Evolutionary conservation across 805 yeast species (phyloP).

Genomic region (Kuraishia piskuri): DNA sequence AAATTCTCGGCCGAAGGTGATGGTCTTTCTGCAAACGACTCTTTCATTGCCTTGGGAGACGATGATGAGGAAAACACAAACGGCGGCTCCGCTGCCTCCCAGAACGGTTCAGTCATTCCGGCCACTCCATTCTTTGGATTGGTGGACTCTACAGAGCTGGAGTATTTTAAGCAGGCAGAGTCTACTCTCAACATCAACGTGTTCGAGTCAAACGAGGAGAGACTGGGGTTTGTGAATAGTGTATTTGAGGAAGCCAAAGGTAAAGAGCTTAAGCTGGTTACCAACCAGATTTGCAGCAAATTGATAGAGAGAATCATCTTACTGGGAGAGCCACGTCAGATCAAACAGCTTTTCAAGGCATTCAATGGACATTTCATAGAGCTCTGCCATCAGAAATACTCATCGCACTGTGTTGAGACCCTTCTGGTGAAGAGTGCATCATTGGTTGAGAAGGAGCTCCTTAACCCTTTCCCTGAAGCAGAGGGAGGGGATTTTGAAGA

Average conservation of each 20-base stretch:
- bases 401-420: slow-evolving; percentile 92
- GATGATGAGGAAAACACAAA: slow-evolving; percentile 1
- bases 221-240: slow-evolving; percentile 60
- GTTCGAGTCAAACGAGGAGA: slow-evolving; percentile 67
- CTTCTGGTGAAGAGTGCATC: slow-evolving; percentile 68
- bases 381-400: slow-evolving; percentile 77
- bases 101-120: slow-evolving; percentile 3
- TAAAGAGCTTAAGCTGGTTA: slow-evolving; percentile 84
- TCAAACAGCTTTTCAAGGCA: slow-evolving; percentile 54
- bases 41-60: slow-evolving; percentile 2
- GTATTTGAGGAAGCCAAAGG: slow-evolving; percentile 82
- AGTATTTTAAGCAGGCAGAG: slow-evolving; percentile 91
- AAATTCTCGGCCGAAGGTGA: not conserved
- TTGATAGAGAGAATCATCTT: slow-evolving; percentile 81
- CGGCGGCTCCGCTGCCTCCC: not conserved
- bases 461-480: slow-evolving; percentile 31
- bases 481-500: slow-evolving; percentile 24
- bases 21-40: slow-evolving; percentile 2
- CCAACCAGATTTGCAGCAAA: slow-evolving; percentile 92
- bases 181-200: slow-evolving; percentile 75
- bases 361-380: slow-evolving; percentile 71
- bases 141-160: slow-evolving; percentile 75
- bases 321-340: slow-evolving; percentile 52
- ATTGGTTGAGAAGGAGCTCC: slow-evolving; percentile 62
- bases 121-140: slow-evolving; percentile 68